Evolutionary conservation across 208 protist species (phyloP).

Genomic region (Acanthamoeba polyphaga): DNA sequence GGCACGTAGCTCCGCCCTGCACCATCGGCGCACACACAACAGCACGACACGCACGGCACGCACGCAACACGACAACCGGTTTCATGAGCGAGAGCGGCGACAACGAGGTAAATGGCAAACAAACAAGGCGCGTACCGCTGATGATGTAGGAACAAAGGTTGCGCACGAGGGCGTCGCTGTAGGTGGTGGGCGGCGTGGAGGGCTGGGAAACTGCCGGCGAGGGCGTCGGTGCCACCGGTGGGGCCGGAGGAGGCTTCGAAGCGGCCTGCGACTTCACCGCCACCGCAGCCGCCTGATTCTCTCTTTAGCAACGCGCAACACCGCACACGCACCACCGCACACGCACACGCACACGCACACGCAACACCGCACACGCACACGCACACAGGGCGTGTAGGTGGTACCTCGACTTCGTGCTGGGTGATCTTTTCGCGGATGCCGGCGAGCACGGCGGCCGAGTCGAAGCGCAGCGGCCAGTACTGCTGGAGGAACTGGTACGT

Average conservation of each 20-base stretch:
- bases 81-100: too few species aligned
- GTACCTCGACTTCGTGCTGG: background rate
- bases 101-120: too few species aligned
- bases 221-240: background rate
- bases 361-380: too few species aligned
- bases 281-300: too few species aligned
- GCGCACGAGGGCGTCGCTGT: background rate
- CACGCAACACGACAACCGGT: too few species aligned
- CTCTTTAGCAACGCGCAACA: too few species aligned
- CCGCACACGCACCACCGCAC: too few species aligned
- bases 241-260: background rate
- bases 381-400: too few species aligned
- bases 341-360: too few species aligned
- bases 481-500: constrained; percentile 35
- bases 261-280: background rate
- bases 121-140: background rate
- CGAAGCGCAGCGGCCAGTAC: constrained; percentile 58
- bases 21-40: background rate
- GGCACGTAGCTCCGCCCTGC: background rate
- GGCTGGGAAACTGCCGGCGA: background rate
- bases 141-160: constrained; percentile 45
- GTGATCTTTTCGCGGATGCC: constrained; percentile 6
- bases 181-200: background rate
- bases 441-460: constrained; percentile 25
- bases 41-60: background rate